phyloP scores from a whole-genome alignment of 495 filamentous ascomycete species.

The Trichocladium uniseriatum region DNA sequence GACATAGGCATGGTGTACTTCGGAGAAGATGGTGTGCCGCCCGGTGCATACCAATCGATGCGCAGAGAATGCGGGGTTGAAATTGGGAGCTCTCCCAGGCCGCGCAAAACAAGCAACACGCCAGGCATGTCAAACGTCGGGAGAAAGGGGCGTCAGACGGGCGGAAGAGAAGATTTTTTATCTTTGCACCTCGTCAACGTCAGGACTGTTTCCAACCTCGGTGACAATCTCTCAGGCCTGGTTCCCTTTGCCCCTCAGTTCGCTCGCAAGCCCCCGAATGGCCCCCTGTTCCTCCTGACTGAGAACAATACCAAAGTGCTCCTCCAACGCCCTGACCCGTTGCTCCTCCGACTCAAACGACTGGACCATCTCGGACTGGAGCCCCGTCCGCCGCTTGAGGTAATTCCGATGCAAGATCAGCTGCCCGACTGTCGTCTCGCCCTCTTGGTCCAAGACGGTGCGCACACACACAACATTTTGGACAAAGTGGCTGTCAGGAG shows the following conservation, averaged over 20 bases:
- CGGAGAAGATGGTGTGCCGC: too few relatives aligned
- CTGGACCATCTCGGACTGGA: conserved; percentile 39
- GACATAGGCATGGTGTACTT: too few relatives aligned
- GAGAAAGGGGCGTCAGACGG: too few relatives aligned
- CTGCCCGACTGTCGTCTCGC: conserved; percentile 13
- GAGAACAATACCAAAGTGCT: conserved; percentile 49
- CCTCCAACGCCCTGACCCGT: conserved; percentile 41
- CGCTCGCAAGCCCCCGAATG: conserved; percentile 44
- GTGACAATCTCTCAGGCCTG: too few relatives aligned
- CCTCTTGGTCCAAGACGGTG: conserved; percentile 34
- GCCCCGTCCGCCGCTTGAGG: conserved; percentile 49
- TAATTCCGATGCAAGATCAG: conserved; percentile 48
- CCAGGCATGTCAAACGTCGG: too few relatives aligned
- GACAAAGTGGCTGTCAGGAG: conserved; percentile 34
- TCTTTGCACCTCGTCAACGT: conserved; percentile 1
- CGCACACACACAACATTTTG: conserved; percentile 31
- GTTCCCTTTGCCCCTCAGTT: too few relatives aligned
- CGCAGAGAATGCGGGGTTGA: too few relatives aligned
- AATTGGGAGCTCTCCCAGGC: too few relatives aligned
- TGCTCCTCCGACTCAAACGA: conserved; percentile 42
- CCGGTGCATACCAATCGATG: too few relatives aligned
- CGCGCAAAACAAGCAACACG: too few relatives aligned
- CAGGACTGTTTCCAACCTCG: too few relatives aligned
- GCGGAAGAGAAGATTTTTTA: too few relatives aligned
- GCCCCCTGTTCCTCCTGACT: conserved; percentile 41